Base-by-base conservation (phyloP, 768 basidiomycete species). In the Mrakia blollopis region DNA sequence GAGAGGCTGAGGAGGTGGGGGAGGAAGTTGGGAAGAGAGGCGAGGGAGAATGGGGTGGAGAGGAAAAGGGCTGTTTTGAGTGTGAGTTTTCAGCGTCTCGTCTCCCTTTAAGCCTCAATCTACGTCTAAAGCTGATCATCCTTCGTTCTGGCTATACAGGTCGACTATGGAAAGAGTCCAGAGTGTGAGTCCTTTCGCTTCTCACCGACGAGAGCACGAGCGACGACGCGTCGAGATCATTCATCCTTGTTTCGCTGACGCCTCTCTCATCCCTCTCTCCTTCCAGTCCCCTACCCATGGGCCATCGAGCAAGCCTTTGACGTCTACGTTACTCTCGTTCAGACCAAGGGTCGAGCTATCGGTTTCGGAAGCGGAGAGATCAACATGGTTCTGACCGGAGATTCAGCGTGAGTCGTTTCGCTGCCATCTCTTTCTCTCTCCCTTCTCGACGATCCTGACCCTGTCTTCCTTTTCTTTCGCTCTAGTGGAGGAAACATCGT, bases 131-230 rank as follows among this genome's bases (percentile, higher is more conserved):
- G n/a, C n/a, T 62, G 28, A 35, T n/a, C 28, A 10, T 25, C n/a
- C 61, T 62, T 28, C 61, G 21, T 9, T 62, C n/a, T 2, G 5
- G 8, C 23, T 35, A 3, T 35, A 10, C 23, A 68, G 65, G 37
- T 98, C 65, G 93, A 98, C 79, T 98, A 98, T 83, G 93, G 94
- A 47, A 99, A 98, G 84, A 92, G 94, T 32, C 94, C 95, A 8
- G 94, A 98, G 87, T 96, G 93, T 94, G 82, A 83, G 89, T 52
- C 23, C 47, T 6, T 23, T 23, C 30, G 21, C 37, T 32, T 50
- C 5, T n/a, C n/a, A n/a, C n/a, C 44, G 44, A 44, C n/a, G 44
- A 54, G 52, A 54, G 23, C 21, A 54, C 25, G 57, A 28, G n/a
- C n/a, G 28, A n/a, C 16, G 57, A 57, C 57, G 57, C 57, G 57